These are phyloP conservation scores for Gryganskiella cystojenkinii DNA, from an alignment of 192 early-diverging fungal species.

Conservation along the genomic window DNA sequence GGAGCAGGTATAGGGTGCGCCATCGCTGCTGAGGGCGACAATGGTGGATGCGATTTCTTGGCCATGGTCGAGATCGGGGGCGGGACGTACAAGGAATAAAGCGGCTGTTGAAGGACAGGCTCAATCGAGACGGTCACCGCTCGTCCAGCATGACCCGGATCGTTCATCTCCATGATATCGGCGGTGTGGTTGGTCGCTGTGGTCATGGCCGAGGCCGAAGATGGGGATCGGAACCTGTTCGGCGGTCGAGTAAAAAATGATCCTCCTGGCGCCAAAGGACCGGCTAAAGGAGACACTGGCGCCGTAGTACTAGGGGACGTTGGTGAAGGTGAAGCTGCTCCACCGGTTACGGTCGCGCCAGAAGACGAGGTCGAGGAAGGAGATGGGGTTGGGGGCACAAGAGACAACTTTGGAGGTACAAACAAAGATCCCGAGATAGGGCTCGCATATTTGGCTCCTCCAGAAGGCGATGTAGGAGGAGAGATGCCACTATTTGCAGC, in stretches of 20 bases:
- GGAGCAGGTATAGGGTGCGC: background rate
- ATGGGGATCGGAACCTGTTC: slow-evolving; percentile 26
- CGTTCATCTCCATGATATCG: slow-evolving; percentile 53
- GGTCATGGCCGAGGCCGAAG: slow-evolving; percentile 13
- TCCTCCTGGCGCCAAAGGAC: slow-evolving; percentile 21
- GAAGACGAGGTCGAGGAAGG: slow-evolving; percentile 2
- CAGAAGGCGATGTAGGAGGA: background rate
- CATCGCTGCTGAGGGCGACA: background rate
- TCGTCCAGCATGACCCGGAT: slow-evolving; percentile 33
- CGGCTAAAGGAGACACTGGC: background rate
- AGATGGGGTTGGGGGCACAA: slow-evolving; percentile 26
- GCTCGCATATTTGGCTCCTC: background rate
- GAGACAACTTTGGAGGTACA: slow-evolving; percentile 26
- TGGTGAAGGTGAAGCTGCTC: background rate
- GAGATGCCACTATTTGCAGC: slow-evolving; percentile 8
- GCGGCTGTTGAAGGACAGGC: slow-evolving; percentile 41
- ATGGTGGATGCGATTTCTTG: slow-evolving; percentile 9
- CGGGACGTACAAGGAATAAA: slow-evolving; percentile 38
- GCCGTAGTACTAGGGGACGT: background rate
- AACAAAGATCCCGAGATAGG: slow-evolving; percentile 41
- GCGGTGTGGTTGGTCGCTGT: slow-evolving; percentile 12
- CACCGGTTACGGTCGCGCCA: background rate
- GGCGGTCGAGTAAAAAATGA: slow-evolving; percentile 34
- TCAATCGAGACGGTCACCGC: slow-evolving; percentile 28
- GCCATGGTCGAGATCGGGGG: slow-evolving; percentile 1